Base-by-base conservation (phyloP, 352 stramenopile genomes). In the Pythium dissimile region DNA sequence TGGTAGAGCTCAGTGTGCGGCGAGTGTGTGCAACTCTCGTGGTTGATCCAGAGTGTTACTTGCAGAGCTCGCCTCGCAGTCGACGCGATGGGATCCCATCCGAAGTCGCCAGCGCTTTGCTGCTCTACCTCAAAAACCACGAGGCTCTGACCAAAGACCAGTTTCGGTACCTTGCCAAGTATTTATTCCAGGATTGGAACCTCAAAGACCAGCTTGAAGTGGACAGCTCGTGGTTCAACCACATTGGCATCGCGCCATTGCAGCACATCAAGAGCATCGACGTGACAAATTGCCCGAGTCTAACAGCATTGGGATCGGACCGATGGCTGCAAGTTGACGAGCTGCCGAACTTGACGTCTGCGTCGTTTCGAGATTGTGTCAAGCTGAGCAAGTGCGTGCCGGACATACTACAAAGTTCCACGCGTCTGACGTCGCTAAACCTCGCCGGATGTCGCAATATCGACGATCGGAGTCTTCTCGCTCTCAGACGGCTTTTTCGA, bases 221-320 rank as follows among this genome's bases (percentile, higher is more conserved):
- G 0, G 56, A 84, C 13, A 73, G 80, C 41, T 70, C 76, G 45
- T 93, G 83, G 83, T 91, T 93, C 31, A 66, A 88, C 42, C 66
- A 67, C 8, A 58, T 89, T 6, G 66, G 75, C 2, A 51, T 62
- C 7, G 59, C 54, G 15, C 72, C 71, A 5, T 39, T 84, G 20
- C 68, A 78, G 45, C 71, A 84, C 15, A 47, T 93, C 20, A 74
- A 75, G 50, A 77, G 66, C 21, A 72, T 93, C 35, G 57, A 93
- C 43, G 35, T 91, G 1, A 72, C 73, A 0, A 72, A 76, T 0
- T 93, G 83, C 41, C 57, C 63, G 3, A 68, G 86, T 46, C 61
- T 92, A 16, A 54, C 73, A 18, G 66, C 76, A 32, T 54, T 89
- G 7, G 83, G 80, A 0, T 78, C 71, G 4, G 67, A 76, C 26